Conservation (phyloP, 2,329 filamentous ascomycete genomes). For the Pseudocercospora pini-densiflorae region DNA sequence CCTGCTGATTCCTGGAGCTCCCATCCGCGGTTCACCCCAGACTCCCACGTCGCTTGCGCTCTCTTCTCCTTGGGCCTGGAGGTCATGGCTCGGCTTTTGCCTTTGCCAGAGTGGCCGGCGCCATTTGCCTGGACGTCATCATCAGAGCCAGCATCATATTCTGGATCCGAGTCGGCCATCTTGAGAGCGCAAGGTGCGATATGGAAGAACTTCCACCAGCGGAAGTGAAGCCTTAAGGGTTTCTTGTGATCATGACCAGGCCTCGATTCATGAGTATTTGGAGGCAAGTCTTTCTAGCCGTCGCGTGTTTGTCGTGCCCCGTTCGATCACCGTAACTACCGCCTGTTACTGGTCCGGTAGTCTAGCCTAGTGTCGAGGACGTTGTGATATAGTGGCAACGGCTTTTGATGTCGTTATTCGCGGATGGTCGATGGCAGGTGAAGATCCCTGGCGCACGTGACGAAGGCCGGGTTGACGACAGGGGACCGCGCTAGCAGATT, state of each 20-base stretch:
- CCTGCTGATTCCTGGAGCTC: constrained; percentile 42
- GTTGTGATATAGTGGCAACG: background rate
- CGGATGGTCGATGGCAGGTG: background rate
- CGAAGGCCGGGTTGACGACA: background rate
- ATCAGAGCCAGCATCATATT: constrained; percentile 34
- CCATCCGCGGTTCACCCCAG: constrained; percentile 36
- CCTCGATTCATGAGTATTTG: background rate
- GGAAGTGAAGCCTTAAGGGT: background rate
- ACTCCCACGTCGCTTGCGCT: constrained; percentile 42
- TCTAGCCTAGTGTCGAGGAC: background rate
- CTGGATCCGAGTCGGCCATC: constrained; percentile 39
- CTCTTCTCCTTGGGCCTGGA: constrained; percentile 34
- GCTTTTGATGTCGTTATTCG: background rate
- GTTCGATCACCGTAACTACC: background rate
- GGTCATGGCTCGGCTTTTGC: constrained; percentile 25
- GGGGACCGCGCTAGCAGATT: background rate
- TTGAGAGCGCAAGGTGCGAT: background rate
- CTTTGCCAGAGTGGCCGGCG: constrained; percentile 16
- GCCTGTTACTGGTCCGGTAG: background rate
- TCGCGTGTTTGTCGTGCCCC: background rate
- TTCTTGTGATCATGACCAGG: background rate
- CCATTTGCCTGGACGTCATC: constrained; percentile 29
- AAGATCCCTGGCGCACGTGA: background rate
- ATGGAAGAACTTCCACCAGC: background rate
- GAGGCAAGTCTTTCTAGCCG: background rate